Evolutionary conservation across 306 rosid species (phyloP), one percentile per base, ranked within the genome.

Genomic region (Rosa multiflora): DNA sequence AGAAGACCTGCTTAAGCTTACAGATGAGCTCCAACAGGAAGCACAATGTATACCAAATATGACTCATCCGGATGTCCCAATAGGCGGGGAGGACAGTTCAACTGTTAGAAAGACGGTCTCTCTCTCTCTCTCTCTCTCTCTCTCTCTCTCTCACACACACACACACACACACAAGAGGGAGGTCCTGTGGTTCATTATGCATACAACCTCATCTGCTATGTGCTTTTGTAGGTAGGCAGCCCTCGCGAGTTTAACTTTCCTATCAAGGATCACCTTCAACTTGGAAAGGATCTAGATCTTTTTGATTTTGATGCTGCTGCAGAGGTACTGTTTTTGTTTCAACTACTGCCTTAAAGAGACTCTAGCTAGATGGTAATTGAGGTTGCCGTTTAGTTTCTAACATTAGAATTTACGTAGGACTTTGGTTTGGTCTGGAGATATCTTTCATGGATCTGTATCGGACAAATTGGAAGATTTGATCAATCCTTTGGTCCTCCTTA

Each of bases 291-390:
- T 37, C 90, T 91, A 67, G 92, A 91, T 89, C 94, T 95, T 78
- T 87, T 95, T 72, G 96, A 95, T 77, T 95, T 95, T 80, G 99
- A 93, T 81, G 93, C 99, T 40, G 99, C 99, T 52, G 86, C 99
- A 10, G 99, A 90, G 99, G 99, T 95, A 91, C 82, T 32, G 29
- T 48, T 66, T 37, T 63, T 73, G 59, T 83, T 83, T 74, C 76
- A 39, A 81, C 63, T 81, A 78, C 64, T 79, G 83, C 78, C 78
- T 79, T 77, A 67, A 82, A 72, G 48, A 66, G 47, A 83, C 48
- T 29, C 84, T 56, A 55, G 26, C 56, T 85, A 35, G 74, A 77
- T 52, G 43, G 67, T 59, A 71, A 21, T 26, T 26, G 40, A 23
- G 40, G 55, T 58, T 43, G 9, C 43, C 26, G 4, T 15, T 42